Percentiles rank a stretch among this genome's conserved stretches.
phyloP scores from a whole-genome alignment of 2,329 filamentous ascomycete genomes.

The Colletotrichum scovillei region DNA sequence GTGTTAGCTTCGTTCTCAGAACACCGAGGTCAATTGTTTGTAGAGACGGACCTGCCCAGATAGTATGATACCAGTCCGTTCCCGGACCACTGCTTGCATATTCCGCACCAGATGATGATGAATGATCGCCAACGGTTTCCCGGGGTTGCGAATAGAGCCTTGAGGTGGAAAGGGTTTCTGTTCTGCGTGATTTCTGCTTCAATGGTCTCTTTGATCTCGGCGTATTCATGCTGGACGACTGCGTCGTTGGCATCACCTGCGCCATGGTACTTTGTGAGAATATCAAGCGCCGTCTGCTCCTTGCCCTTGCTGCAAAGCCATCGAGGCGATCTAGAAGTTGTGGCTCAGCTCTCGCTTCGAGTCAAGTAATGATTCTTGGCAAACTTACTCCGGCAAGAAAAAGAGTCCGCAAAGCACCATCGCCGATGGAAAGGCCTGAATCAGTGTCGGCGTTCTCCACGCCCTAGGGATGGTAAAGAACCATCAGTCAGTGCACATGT shows the following conservation, averaged over 20 bases:
- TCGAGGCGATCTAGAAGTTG: slow-evolving; percentile 16
- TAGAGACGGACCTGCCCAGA: not conserved
- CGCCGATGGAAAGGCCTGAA: slow-evolving; percentile 24
- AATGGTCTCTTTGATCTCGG: slow-evolving; percentile 52
- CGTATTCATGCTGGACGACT: slow-evolving; percentile 65
- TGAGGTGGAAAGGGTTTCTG: slow-evolving; percentile 39
- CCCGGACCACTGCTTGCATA: slow-evolving; percentile 54
- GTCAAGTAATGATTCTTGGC: not conserved
- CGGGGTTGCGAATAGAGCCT: slow-evolving; percentile 41
- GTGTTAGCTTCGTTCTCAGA: not conserved
- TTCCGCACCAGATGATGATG: slow-evolving; percentile 54
- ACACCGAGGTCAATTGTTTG: no score
- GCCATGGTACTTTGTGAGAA: slow-evolving; percentile 70
- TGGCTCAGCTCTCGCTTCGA: not conserved
- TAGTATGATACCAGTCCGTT: not conserved
- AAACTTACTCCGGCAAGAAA: slow-evolving; percentile 29
- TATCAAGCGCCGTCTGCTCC: slow-evolving; percentile 58
- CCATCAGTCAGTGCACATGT: not conserved
- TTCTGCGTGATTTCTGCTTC: slow-evolving; percentile 49
- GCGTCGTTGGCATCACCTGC: slow-evolving; percentile 64
- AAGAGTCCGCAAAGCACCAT: slow-evolving; percentile 30
- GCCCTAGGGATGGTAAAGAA: not conserved
- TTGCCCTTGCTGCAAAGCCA: slow-evolving; percentile 33
- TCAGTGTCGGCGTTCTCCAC: slow-evolving; percentile 24
- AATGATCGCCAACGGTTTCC: slow-evolving; percentile 49